These are phyloP conservation scores for Rhizopus arrhizus DNA, from an alignment of 371 early-diverging fungal genomes.

Conservation along the genomic window DNA sequence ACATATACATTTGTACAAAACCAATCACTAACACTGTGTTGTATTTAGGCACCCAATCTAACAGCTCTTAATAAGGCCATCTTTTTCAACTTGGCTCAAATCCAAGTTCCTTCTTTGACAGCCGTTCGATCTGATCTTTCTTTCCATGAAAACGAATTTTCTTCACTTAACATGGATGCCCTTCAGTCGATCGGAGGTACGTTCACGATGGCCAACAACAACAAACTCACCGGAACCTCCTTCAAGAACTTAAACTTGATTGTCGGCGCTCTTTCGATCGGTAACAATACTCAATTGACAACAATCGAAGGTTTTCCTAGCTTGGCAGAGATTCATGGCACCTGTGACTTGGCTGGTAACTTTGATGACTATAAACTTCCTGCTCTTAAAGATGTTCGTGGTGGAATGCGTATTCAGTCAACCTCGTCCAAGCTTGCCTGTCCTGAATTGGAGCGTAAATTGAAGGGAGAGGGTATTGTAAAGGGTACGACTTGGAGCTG, in stretches of 20 bases:
- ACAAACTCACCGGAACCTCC: conserved; percentile 48
- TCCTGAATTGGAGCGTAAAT: conserved; percentile 36
- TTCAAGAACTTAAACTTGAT: conserved; percentile 50
- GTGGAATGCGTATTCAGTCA: conserved; percentile 55
- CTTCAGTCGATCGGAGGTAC: conserved; percentile 55
- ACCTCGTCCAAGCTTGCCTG: conserved; percentile 42
- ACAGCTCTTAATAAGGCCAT: conserved; percentile 34
- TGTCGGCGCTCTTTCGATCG: conserved; percentile 60
- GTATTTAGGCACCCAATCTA: conserved; percentile 40
- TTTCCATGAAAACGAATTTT: conserved; percentile 58
- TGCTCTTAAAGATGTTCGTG: conserved; percentile 51
- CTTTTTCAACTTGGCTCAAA: conserved; percentile 45
- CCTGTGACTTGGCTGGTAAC: conserved; percentile 53
- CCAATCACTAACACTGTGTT: neutral
- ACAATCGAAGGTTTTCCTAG: conserved; percentile 53
- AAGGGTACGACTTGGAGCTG: conserved; percentile 54
- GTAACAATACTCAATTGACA: conserved; percentile 57
- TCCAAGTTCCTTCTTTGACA: conserved; percentile 42
- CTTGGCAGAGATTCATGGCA: conserved; percentile 52
- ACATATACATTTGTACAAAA: neutral
- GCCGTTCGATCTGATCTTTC: conserved; percentile 44
- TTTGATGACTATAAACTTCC: conserved; percentile 52
- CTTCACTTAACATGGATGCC: conserved; percentile 34
- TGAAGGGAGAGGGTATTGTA: conserved; percentile 44
- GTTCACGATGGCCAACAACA: conserved; percentile 55